phyloP scores from a whole-genome alignment of 2,329 filamentous ascomycete genomes.

The Calonectria crousiana region DNA sequence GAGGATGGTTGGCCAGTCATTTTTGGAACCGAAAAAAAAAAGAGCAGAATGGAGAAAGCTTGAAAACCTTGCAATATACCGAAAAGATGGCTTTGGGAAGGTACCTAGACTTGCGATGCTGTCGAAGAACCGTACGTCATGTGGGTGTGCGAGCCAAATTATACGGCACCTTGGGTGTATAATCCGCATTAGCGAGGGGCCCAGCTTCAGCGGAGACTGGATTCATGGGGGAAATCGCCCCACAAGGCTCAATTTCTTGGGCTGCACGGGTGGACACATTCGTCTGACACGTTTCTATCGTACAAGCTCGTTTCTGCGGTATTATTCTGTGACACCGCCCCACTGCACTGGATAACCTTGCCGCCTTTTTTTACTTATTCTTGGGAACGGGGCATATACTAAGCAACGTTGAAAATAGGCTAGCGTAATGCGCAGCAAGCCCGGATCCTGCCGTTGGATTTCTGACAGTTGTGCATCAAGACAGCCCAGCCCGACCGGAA shows the following conservation, averaged over 20 bases:
- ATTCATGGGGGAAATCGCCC: neutral
- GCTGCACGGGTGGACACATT: no score
- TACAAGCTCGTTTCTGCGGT: neutral
- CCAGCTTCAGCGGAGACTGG: neutral
- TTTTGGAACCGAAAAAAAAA: neutral
- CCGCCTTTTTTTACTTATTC: neutral
- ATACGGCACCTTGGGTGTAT: neutral
- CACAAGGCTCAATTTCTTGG: neutral
- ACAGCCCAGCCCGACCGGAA: no score
- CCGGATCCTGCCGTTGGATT: neutral
- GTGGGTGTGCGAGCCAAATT: neutral
- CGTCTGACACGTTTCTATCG: neutral
- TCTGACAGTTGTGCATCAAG: neutral
- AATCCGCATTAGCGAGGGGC: neutral
- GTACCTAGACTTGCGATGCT: neutral
- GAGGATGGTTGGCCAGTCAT: neutral
- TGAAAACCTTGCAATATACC: neutral
- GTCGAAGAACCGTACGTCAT: neutral
- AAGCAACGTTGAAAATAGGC: neutral
- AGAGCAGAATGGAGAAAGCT: neutral
- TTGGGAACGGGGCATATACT: neutral
- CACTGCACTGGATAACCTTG: neutral
- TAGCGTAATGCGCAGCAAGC: neutral
- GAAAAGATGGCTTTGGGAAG: neutral
- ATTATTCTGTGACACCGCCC: neutral